Evolutionary conservation across 116 monocot genomes (phyloP), one percentile per base, ranked within the genome.

Genomic region (Trichopus zeylanicus): DNA sequence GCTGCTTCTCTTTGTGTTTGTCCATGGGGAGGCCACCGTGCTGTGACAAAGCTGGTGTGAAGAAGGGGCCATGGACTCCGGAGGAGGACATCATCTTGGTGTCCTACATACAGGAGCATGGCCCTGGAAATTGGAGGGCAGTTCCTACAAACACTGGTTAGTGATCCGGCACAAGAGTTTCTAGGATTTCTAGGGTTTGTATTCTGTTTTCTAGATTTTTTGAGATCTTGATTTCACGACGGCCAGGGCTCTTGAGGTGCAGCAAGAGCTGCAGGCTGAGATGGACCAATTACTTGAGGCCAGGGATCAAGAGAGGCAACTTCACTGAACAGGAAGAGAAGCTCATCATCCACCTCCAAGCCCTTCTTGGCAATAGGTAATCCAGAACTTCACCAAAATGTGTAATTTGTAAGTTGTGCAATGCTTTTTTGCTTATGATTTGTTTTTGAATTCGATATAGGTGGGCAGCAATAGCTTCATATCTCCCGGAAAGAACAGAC

Each of bases 211-310:
- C 1, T 37, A n/a, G n/a, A n/a, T n/a, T n/a, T n/a, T n/a, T n/a
- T n/a, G n/a, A n/a, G n/a, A n/a, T n/a, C n/a, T n/a, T n/a, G n/a
- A n/a, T n/a, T n/a, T n/a, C n/a, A n/a, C n/a, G n/a, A n/a, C n/a
- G 20, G 20, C 6, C 72, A 92, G 92, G 92, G 4, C 46, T 92
- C 22, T 65, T 70, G 77, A 92, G 92, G 55, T 92, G 92, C 63
- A 84, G 87, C 75, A 92, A 92, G 78, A 92, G 92, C 58, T 87
- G 92, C 56, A 74, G 92, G 60, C 78, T 87, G 0, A 67, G 92
- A 56, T 92, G 92, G 92, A 78, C 83, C 26, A 92, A 92, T 58
- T 92, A 92, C 60, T 81, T 92, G 4, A 63, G 92, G 69, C 92
- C 92, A 20, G 92, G 87, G 46, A 86, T 92, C 73, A 86, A 81